Percentiles rank a stretch among this genome's conserved stretches.
These are phyloP conservation scores for Apiotrichum siamense DNA, from an alignment of 1,284 basidiomycete genomes.

Conservation along the genomic window DNA sequence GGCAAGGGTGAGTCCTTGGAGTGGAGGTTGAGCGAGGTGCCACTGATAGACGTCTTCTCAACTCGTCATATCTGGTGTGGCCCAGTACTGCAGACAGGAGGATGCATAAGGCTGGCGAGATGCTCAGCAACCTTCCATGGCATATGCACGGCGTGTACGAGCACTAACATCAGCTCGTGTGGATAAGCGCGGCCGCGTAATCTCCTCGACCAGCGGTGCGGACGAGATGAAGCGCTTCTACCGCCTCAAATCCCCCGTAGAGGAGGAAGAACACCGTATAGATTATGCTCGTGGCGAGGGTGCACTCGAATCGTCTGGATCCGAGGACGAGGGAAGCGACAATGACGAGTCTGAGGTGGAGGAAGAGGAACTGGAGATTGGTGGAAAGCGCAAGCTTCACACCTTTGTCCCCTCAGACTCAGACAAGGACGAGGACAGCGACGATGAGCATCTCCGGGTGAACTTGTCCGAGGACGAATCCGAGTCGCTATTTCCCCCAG, in stretches of 20 bases:
- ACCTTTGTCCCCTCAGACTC: slow-evolving; percentile 41
- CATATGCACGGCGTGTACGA: too few relatives aligned
- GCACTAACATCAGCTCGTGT: slow-evolving; percentile 56
- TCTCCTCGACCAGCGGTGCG: slow-evolving; percentile 63
- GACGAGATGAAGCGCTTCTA: slow-evolving; percentile 80
- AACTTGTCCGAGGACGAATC: slow-evolving; percentile 71
- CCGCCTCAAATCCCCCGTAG: slow-evolving; percentile 51
- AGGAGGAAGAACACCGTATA: slow-evolving; percentile 48
- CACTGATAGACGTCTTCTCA: too few relatives aligned
- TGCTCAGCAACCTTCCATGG: too few relatives aligned
- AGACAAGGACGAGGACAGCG: slow-evolving; percentile 31
- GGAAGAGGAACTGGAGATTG: slow-evolving; percentile 50
- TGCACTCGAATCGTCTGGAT: slow-evolving; percentile 72
- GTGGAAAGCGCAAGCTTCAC: slow-evolving; percentile 51
- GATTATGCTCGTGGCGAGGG: slow-evolving; percentile 90
- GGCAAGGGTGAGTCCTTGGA: slow-evolving; percentile 29
- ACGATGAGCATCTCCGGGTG: slow-evolving; percentile 49
- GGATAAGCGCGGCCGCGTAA: slow-evolving; percentile 83
- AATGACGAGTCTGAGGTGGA: slow-evolving; percentile 40
- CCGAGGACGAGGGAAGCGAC: slow-evolving; percentile 61
- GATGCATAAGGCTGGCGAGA: too few relatives aligned
- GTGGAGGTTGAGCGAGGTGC: too few relatives aligned
- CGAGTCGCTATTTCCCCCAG: slow-evolving; percentile 40
- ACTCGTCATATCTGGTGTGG: too few relatives aligned
- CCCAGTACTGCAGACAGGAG: too few relatives aligned